Evolutionary conservation across 768 basidiomycete species (phyloP), one percentile per base, ranked within the genome.

Genomic region (Chalciporus pseudorubinellus): DNA sequence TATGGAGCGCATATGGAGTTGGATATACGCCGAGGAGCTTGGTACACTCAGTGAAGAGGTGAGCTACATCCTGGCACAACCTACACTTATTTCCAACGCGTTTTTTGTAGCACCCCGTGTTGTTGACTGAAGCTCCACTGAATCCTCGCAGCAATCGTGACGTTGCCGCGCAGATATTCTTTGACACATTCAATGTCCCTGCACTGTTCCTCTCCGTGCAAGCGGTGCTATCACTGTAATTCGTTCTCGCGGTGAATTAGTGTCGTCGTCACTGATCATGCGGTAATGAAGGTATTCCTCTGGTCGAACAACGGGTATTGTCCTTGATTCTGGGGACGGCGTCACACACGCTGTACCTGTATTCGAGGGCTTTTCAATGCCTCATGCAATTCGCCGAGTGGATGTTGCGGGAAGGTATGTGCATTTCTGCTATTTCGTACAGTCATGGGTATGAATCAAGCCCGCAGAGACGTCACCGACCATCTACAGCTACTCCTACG

Each of bases 1-100:
- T 66, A 99, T 99, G 97, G 97, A 99, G 70, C 84, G 91, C 53
- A 98, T 99, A 79, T 99, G 97, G 97, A 89, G 81, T 58, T 95
- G 92, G 87, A 89, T 98, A 42, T 99, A 98, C 67, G 86, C 90
- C 19, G 94, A 98, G 67, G 95, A 97, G 66, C 76, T 98, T 40
- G 90, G 92, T 19, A 97, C 95, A 5, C 74, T 98, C 60, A 95
- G 92, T 65, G 97, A 98, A 77, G 95, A 98, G 84, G 95, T 95
- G 56, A 52, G 76, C 60, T 31, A 12, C 28, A 21, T 28, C 21
- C 41, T 39, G 8, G n/a, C 21, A 11, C 42, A 6, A 21, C 40
- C 13, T 39, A 12, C 4, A 2, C 31, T 20, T 52, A n/a, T 48
- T 44, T 55, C 46, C 43, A 45, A 38, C 45, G 59, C 40, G 59